Evolutionary conservation across 2,329 filamentous ascomycete species (phyloP), one percentile per base, ranked within the genome.

Genomic region (Rutstroemia sp.): DNA sequence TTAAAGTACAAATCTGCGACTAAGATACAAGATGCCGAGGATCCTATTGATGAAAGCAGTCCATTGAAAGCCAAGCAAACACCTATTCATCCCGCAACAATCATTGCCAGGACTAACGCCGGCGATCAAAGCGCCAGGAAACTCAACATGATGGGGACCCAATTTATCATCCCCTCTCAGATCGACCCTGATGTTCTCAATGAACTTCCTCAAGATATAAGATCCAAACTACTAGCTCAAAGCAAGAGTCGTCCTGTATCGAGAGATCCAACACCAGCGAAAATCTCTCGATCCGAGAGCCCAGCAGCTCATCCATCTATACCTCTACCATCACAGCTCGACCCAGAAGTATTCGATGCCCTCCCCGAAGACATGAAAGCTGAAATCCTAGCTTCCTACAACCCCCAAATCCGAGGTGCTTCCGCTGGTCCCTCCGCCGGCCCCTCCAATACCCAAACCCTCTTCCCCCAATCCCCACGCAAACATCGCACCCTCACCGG

Each of bases 111-210:
- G 61, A 75, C 78, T 2, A 76, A 73, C 56, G 67, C 62, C 51
- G 73, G 77, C 40, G 73, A 70, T 56, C 58, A 73, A 61, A 74
- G 82, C 71, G 74, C 87, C 21, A 86, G 79, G 60, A 82, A 80
- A 6, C 85, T 96, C 21, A 95, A 96, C 65, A 80, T 89, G 3
- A 77, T 83, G 3, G 90, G 92, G 2, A 96, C 92, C 0, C 94
- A 99, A 66, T 99, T 99, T 66, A 82, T 97, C 48, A 77, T 99
- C 63, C 94, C 94, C 0, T 81, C 81, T 1, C 89, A 96, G 63
- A 80, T 88, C 2, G 94, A 99, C 67, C 84, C 87, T 0, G 76
- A 79, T n/a, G 86, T 96, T 0, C 72, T 97, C 3, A 87, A 87
- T 1, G 91, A 95, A 65, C 77, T 99, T 3, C 92, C 92, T 0